Evolutionary conservation across 768 basidiomycete species (phyloP).

Genomic region (Leccinum truebloodii): DNA sequence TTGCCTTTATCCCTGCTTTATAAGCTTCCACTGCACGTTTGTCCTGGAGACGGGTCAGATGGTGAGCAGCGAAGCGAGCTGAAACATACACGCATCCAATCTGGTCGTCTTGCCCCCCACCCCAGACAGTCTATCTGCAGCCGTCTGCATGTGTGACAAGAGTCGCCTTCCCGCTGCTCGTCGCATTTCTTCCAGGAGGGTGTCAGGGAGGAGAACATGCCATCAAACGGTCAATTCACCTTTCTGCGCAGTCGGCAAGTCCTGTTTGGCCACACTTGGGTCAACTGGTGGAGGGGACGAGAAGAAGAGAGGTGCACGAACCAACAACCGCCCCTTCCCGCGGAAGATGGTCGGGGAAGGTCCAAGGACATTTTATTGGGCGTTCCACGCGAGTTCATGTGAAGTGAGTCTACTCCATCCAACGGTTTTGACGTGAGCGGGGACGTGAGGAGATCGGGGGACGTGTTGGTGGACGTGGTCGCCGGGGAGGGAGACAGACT

Average conservation of each 20-base stretch:
- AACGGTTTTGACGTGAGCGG: constrained; percentile 38
- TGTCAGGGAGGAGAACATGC: constrained; percentile 3
- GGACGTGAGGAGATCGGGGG: constrained; percentile 43
- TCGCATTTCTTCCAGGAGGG: constrained; percentile 72
- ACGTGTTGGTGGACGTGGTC: constrained; percentile 43
- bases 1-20: constrained; percentile 82
- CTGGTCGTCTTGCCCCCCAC: constrained; percentile 83
- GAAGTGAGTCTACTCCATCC: constrained; percentile 34
- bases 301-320: constrained; percentile 38
- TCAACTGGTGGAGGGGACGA: constrained; percentile 8
- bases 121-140: constrained; percentile 81
- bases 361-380: constrained; percentile 50
- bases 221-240: constrained; percentile 39
- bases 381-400: constrained; percentile 36
- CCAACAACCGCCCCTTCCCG: constrained; percentile 81
- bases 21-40: constrained; percentile 80
- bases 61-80: constrained; percentile 6
- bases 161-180: constrained; percentile 77
- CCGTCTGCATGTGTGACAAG: constrained; percentile 79
- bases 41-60: constrained; percentile 50
- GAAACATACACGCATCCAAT: constrained; percentile 78
- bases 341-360: constrained; percentile 52
- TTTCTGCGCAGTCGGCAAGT: constrained; percentile 83
- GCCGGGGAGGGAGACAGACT: constrained; percentile 52
- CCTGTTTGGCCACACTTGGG: constrained; percentile 41